phyloP scores from a whole-genome alignment of 1,284 basidiomycete species.

The Veloboletus limbatus region DNA sequence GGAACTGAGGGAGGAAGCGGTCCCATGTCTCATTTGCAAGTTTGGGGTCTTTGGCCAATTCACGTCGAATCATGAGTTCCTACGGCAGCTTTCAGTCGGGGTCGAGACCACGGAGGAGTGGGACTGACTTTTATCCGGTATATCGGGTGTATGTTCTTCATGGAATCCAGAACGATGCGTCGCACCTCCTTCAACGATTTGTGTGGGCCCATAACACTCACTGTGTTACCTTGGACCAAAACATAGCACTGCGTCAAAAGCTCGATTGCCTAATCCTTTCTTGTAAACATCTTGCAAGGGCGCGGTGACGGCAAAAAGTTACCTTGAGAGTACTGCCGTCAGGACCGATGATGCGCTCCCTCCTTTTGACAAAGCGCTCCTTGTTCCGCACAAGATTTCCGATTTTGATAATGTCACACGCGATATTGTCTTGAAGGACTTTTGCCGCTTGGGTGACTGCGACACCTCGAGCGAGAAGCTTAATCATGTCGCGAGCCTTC shows the following conservation, averaged over 20 bases:
- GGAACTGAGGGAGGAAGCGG: conserved; percentile 95
- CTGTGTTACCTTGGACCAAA: conserved; percentile 96
- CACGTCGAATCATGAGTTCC: conserved; percentile 99
- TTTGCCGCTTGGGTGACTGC: conserved; percentile 83
- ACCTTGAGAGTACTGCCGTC: conserved; percentile 95
- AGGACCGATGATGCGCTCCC: conserved; percentile 96
- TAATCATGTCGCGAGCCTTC: conserved; percentile 95
- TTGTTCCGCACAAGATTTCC: conserved; percentile 94
- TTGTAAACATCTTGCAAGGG: conserved; percentile 9
- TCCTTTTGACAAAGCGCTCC: conserved; percentile 93
- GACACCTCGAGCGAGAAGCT: conserved; percentile 91
- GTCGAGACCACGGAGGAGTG: conserved; percentile 1
- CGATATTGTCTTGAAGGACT: conserved; percentile 86
- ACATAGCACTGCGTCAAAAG: conserved; percentile 97
- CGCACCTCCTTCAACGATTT: conserved; percentile 96
- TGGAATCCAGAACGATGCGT: conserved; percentile 94
- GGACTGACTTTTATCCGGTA: conserved; percentile 90
- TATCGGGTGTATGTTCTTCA: conserved; percentile 99
- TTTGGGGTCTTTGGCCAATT: conserved; percentile 97
- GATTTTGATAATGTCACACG: conserved; percentile 98
- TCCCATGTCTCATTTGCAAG: conserved; percentile 96
- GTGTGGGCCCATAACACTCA: conserved; percentile 96
- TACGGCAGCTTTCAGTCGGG: conserved; percentile 32
- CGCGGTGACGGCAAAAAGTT: conserved; percentile 2
- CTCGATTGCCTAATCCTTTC: conserved; percentile 80